Base-by-base conservation (phyloP, 306 rosid genomes). In the Betula pendula region DNA sequence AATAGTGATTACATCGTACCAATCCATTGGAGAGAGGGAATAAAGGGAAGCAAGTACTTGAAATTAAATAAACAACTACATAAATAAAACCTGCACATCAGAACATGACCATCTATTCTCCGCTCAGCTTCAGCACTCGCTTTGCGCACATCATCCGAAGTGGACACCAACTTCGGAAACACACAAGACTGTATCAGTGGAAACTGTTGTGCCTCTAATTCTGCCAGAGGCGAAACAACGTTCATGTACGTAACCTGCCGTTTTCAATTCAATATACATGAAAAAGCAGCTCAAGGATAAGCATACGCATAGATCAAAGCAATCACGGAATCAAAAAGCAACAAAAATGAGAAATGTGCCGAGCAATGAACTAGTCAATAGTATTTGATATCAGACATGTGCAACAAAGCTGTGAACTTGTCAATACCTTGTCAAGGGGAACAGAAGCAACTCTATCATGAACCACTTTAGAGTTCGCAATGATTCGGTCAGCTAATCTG, bases 51-150 rank as follows among this genome's bases (percentile, higher is more conserved):
- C 40, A 53, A 51, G 56, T 9, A 17, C 56, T 49, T 35, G 35
- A 74, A 66, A 77, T 33, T 50, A 31, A 59, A 70, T 73, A 76
- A 74, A 38, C 29, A 31, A 65, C 22, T 19, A 66, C 59, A 75
- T 10, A 56, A 68, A 77, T 25, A 27, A 44, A 74, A 95, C 99
- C 97, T 95, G 99, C 97, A 92, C 25, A 42, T 16, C 73, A 84
- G 88, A 72, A 82, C 71, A 86, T 95, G 97, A 31, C 84, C 89
- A 80, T 95, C 99, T 70, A 95, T 86, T 85, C 87, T 92, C 83
- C 87, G 87, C 82, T 90, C 99, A 15, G 97, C 99, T 87, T 92
- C 97, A 0, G 87, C 89, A 85, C 97, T 95, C 47, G 97, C 97
- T 85, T 89, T 91, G 63, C 93, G 87, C 74, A 92, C 91, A 74